Percentiles rank a stretch among this genome's conserved stretches.
phyloP scores from a whole-genome alignment of 345 rosid genomes.

The Rhodomyrtus tomentosa region DNA sequence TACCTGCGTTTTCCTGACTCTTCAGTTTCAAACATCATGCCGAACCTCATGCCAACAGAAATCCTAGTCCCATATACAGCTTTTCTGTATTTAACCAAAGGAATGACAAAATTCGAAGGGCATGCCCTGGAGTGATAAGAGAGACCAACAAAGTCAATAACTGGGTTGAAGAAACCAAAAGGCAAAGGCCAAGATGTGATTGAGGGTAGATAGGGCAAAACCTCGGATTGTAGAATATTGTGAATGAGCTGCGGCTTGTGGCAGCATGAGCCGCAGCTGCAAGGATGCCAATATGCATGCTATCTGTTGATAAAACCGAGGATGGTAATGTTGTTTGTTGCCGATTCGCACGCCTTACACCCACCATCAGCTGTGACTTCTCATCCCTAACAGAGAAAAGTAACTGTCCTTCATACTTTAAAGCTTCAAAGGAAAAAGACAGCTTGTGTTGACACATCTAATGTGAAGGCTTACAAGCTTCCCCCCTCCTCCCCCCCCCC shows the following conservation, averaged over 20 bases:
- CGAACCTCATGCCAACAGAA: constrained; percentile 95
- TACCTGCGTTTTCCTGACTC: constrained; percentile 93
- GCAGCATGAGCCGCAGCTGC: constrained; percentile 99
- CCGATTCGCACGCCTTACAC: constrained; percentile 86
- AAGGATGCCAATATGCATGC: constrained; percentile 99
- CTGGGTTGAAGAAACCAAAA: not conserved
- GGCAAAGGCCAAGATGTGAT: not conserved
- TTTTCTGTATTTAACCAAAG: constrained; percentile 66
- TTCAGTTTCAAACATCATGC: constrained; percentile 99
- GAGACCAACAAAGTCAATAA: not conserved
- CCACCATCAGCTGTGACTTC: constrained; percentile 89
- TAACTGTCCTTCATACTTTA: not conserved
- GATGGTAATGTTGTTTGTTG: constrained; percentile 87
- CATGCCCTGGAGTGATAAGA: constrained; percentile 49
- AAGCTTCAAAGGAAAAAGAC: not conserved
- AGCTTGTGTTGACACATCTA: not conserved
- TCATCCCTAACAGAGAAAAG: constrained; percentile 51
- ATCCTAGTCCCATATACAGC: constrained; percentile 78
- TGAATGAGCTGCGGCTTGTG: constrained; percentile 68
- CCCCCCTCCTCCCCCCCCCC: too few species aligned
- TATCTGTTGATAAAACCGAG: constrained; percentile 90
- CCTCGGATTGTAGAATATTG: constrained; percentile 98
- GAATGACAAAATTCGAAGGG: constrained; percentile 94
- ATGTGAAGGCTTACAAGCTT: not conserved
- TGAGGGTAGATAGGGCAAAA: constrained; percentile 3